These are phyloP conservation scores for Mimosa pudica DNA, from an alignment of 306 rosid genomes.

Conservation along the genomic window DNA sequence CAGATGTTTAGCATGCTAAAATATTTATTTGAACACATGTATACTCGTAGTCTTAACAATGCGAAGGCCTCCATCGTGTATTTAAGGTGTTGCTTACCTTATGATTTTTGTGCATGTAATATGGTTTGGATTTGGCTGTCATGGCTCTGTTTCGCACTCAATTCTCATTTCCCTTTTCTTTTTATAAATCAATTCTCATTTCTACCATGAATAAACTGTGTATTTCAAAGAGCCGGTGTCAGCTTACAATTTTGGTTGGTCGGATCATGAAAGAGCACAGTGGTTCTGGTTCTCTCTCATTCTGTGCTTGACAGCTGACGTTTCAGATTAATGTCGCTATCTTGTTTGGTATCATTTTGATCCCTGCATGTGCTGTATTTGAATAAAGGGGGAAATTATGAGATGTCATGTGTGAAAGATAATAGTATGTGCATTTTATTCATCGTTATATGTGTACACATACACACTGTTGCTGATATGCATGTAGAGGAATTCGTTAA, in stretches of 20 bases:
- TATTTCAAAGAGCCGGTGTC: neutral
- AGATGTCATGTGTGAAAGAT: no score
- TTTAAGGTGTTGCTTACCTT: neutral
- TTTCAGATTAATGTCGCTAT: no score
- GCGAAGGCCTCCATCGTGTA: neutral
- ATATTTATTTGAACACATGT: slow-evolving; percentile 15
- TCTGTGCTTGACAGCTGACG: no score
- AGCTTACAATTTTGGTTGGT: neutral
- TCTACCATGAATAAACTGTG: neutral
- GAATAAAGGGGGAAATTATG: neutral
- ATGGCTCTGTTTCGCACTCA: neutral
- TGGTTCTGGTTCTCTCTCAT: neutral
- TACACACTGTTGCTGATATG: neutral
- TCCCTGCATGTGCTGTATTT: no score
- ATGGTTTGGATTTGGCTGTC: neutral
- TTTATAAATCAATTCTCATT: neutral
- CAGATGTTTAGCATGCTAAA: slow-evolving; percentile 27
- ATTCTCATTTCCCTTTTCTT: neutral
- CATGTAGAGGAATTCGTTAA: neutral
- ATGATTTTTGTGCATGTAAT: slow-evolving; percentile 13
- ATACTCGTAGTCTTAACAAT: slow-evolving; percentile 26
- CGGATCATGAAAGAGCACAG: neutral
- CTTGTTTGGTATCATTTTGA: no score
- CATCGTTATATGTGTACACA: neutral
- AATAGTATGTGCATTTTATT: no score